Conservation (phyloP, 2,329 filamentous ascomycete species). For the Diaporthe citrichinensis region DNA sequence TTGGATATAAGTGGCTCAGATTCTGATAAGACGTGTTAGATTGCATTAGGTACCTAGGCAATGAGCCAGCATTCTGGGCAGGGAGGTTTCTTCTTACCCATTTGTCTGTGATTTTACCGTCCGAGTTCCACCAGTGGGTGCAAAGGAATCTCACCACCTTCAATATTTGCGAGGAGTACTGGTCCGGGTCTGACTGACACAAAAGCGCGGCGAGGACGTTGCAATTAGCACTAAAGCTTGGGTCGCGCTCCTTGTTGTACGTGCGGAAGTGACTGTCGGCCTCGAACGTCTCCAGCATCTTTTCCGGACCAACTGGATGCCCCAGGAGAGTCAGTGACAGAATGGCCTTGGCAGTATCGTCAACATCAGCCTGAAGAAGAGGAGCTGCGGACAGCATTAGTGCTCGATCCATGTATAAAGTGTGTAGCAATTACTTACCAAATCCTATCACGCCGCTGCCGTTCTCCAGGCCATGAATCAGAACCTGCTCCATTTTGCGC, state of each 20-base stretch:
- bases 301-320: neutral
- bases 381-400: too few species aligned
- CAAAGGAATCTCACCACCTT: too few species aligned
- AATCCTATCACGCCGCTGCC: too few species aligned
- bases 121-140: neutral
- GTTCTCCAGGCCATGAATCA: too few species aligned
- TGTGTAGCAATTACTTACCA: too few species aligned
- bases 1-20: neutral
- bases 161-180: too few species aligned
- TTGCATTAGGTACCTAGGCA: neutral
- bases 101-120: slow-evolving; percentile 4
- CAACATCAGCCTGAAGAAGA: neutral
- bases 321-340: too few species aligned
- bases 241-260: slow-evolving; percentile 9
- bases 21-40: neutral
- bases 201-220: slow-evolving; percentile 23
- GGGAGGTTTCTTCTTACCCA: neutral
- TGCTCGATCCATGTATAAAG: too few species aligned
- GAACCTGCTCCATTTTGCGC: too few species aligned
- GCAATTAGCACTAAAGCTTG: slow-evolving; percentile 19
- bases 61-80: too few species aligned
- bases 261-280: slow-evolving; percentile 14
- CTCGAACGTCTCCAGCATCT: neutral
- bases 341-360: slow-evolving; percentile 14
- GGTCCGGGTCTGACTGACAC: neutral